Conservation (phyloP, 108 stramenopile genomes). For the Chaetoceros muelleri region DNA sequence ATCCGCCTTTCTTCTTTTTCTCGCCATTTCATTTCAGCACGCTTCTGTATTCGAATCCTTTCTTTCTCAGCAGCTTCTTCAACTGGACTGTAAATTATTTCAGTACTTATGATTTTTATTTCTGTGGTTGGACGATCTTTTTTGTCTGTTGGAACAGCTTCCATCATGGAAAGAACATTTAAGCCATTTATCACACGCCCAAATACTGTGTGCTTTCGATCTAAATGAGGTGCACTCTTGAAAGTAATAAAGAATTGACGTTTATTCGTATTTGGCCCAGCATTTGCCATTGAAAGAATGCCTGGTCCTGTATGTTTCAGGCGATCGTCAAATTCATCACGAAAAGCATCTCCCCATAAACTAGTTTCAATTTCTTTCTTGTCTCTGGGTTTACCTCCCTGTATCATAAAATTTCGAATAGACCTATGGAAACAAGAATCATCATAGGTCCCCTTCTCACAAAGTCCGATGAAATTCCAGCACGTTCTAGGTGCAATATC, state of each 20-base stretch:
- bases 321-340: constrained; percentile 91
- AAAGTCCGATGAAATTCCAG: constrained; percentile 88
- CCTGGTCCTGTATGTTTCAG: constrained; percentile 63
- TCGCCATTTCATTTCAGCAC: constrained; percentile 18
- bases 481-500: constrained; percentile 86
- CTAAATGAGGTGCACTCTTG: constrained; percentile 76
- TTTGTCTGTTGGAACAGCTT: constrained; percentile 54
- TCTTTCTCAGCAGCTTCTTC: constrained; percentile 59
- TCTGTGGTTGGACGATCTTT: constrained; percentile 55
- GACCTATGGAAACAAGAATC: constrained; percentile 86
- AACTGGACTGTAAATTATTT: constrained; percentile 58
- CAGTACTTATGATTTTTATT: constrained; percentile 41
- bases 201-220: constrained; percentile 95
- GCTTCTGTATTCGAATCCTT: constrained; percentile 30
- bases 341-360: constrained; percentile 67
- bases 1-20: constrained; percentile 9
- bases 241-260: constrained; percentile 97
- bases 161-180: constrained; percentile 51
- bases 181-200: constrained; percentile 85
- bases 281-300: constrained; percentile 91
- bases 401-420: constrained; percentile 88
- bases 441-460: constrained; percentile 72
- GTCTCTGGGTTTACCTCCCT: constrained; percentile 78
- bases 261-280: constrained; percentile 81
- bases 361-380: constrained; percentile 45